Percentiles rank a stretch among this genome's conserved stretches.
Conservation (phyloP, 2,329 filamentous ascomycete genomes). For the Bipolaris victoriae region DNA sequence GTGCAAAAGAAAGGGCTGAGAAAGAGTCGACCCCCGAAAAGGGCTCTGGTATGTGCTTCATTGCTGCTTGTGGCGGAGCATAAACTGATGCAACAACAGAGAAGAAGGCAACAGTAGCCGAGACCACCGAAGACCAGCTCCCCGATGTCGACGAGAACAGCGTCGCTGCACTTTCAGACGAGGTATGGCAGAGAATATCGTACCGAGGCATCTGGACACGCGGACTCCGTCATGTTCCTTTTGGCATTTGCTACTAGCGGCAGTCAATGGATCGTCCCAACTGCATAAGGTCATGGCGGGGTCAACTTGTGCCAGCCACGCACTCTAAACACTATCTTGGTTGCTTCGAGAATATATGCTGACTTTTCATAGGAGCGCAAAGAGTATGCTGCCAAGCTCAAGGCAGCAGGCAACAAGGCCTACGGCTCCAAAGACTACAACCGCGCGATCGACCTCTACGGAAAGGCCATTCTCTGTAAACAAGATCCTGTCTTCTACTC, state of each 20-base stretch:
- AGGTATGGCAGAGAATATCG: conserved; percentile 31
- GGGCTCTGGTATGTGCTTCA: conserved; percentile 39
- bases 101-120: conserved; percentile 47
- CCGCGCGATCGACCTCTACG: conserved; percentile 91
- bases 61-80: neutral
- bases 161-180: conserved; percentile 53
- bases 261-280: neutral
- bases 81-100: conserved; percentile 40
- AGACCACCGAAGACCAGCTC: conserved; percentile 53
- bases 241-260: neutral
- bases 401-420: conserved; percentile 94
- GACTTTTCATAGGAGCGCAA: conserved; percentile 72
- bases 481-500: conserved; percentile 98
- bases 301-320: neutral
- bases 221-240: neutral
- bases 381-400: conserved; percentile 87
- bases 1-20: conserved; percentile 74
- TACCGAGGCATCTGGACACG: neutral
- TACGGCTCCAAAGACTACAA: conserved; percentile 95
- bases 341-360: conserved; percentile 13
- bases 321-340: too few species aligned
- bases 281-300: neutral
- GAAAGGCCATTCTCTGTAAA: conserved; percentile 95
- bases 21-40: conserved; percentile 56
- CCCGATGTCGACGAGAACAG: conserved; percentile 57